Conservation (phyloP, 805 yeast species). For the Yarrowia sp. region DNA sequence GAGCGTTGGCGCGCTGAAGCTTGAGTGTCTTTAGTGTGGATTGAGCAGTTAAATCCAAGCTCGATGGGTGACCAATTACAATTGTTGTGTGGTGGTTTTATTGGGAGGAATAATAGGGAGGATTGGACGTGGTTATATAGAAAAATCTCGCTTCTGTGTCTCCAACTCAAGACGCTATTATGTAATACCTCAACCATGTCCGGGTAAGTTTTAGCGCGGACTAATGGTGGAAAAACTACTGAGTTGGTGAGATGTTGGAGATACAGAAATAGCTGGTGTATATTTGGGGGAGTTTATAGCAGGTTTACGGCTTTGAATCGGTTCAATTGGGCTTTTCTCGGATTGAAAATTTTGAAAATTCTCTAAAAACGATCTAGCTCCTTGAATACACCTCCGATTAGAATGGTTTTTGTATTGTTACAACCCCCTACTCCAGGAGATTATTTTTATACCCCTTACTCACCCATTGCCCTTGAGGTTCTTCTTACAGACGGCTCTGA, state of each 20-base stretch:
- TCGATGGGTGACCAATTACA: too few species aligned
- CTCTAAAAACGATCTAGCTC: background rate
- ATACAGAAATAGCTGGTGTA: background rate
- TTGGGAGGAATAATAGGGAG: background rate
- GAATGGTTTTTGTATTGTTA: background rate
- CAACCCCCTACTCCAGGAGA: background rate
- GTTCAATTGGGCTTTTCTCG: background rate
- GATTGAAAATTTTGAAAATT: background rate
- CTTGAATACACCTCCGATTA: background rate
- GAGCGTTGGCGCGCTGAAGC: background rate
- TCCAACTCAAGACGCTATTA: background rate
- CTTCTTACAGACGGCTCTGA: too few species aligned
- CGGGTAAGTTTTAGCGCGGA: conserved; percentile 7
- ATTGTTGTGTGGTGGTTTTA: too few species aligned
- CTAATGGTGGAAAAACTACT: too few species aligned
- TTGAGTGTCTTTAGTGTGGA: background rate
- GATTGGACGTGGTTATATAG: background rate
- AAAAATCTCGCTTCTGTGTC: background rate
- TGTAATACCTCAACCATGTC: conserved; percentile 1
- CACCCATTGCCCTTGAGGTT: background rate
- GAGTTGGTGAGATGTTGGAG: background rate
- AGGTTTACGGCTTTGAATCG: too few species aligned
- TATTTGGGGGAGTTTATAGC: too few species aligned
- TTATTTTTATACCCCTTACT: background rate
- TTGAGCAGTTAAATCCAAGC: background rate